Evolutionary conservation across 371 early-diverging fungal genomes (phyloP).

Genomic region (Chytridium lagenaria): DNA sequence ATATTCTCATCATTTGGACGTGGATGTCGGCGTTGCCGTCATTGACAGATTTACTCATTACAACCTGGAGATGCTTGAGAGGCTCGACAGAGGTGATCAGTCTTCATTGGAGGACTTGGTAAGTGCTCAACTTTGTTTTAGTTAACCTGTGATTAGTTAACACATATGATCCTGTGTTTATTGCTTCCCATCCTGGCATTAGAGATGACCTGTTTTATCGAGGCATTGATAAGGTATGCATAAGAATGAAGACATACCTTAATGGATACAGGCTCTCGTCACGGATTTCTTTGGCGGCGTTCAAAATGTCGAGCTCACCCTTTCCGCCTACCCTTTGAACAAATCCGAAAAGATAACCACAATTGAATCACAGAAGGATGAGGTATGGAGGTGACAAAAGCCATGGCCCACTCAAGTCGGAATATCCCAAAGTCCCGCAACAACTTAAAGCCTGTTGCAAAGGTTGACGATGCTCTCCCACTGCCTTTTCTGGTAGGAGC

Average conservation of each 20-base stretch:
- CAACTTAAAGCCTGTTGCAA: not conserved
- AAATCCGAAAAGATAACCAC: not conserved
- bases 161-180: slow-evolving; percentile 74
- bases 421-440: not conserved
- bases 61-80: slow-evolving; percentile 87
- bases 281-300: slow-evolving; percentile 96
- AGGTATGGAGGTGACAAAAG: not conserved
- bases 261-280: slow-evolving; percentile 65
- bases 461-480: not conserved
- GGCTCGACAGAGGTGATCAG: slow-evolving; percentile 77
- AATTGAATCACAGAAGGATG: not conserved
- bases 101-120: slow-evolving; percentile 78
- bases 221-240: slow-evolving; percentile 50
- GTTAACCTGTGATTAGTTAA: slow-evolving; percentile 53
- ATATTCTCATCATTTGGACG: slow-evolving; percentile 92
- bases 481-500: not conserved
- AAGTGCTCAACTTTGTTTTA: slow-evolving; percentile 21
- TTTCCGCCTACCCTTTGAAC: slow-evolving; percentile 15
- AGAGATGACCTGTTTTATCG: slow-evolving; percentile 82
- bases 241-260: not conserved
- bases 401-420: not conserved
- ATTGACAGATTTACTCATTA: slow-evolving; percentile 97
- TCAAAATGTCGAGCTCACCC: slow-evolving; percentile 79
- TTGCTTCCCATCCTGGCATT: slow-evolving; percentile 81
- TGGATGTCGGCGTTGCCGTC: slow-evolving; percentile 93